Percentiles rank a stretch among this genome's conserved stretches.
Conservation (phyloP, 139 green algal genomes). For the Tetradesmus lagerheimii region DNA sequence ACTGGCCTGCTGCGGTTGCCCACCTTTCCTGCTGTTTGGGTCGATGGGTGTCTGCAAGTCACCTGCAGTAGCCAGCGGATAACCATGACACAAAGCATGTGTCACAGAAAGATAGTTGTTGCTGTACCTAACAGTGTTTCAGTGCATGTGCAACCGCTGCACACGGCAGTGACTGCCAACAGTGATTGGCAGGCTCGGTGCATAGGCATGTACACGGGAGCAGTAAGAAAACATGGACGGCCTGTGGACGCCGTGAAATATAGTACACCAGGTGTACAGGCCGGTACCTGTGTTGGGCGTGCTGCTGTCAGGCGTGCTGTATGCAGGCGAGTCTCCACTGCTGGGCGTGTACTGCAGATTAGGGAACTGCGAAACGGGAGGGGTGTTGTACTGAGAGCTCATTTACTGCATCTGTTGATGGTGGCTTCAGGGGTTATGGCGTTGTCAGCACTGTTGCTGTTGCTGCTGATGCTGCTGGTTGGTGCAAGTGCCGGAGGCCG, state of each 20-base stretch:
- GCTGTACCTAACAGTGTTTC: no score
- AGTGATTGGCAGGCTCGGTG: no score
- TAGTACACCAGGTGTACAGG: not conserved
- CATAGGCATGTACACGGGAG: no score
- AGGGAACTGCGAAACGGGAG: not conserved
- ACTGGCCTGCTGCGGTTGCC: not conserved
- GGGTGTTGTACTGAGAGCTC: not conserved
- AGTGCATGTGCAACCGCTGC: no score
- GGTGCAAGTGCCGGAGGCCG: no score
- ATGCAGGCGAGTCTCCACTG: conserved; percentile 21
- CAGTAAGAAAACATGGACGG: no score
- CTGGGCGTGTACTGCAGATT: conserved; percentile 31
- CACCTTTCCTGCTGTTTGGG: not conserved
- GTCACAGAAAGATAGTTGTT: no score
- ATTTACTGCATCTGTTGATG: not conserved
- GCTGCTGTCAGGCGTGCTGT: conserved; percentile 9
- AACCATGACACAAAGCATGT: not conserved
- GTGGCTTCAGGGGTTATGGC: not conserved
- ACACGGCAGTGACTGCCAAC: no score
- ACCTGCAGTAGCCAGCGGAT: not conserved
- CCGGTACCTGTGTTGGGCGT: conserved; percentile 3
- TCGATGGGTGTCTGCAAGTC: not conserved
- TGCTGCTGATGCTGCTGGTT: not conserved
- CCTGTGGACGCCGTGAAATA: no score
- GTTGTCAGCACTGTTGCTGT: not conserved